phyloP scores from a whole-genome alignment of 2,329 filamentous ascomycete genomes.

The Phoma sp. region DNA sequence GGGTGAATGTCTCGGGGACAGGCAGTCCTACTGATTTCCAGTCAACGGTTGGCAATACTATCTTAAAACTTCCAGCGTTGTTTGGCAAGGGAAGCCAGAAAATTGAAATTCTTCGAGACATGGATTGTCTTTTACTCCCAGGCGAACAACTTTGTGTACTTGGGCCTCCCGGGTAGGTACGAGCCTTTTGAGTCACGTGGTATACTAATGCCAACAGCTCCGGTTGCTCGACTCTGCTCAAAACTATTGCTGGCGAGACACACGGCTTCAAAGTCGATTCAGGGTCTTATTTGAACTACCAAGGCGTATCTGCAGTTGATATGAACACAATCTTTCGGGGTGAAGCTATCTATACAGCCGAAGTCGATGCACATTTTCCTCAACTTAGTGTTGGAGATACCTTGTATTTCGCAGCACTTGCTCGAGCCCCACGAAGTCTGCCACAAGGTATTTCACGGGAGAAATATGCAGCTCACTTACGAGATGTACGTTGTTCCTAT shows the following conservation, averaged over 20 bases:
- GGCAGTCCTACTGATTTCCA: constrained; percentile 72
- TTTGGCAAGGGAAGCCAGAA: constrained; percentile 56
- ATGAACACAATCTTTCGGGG: constrained; percentile 79
- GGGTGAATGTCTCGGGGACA: constrained; percentile 69
- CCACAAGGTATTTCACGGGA: constrained; percentile 62
- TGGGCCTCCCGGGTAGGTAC: constrained; percentile 62
- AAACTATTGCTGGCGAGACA: constrained; percentile 80
- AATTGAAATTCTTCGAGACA: constrained; percentile 69
- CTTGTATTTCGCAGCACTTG: constrained; percentile 71
- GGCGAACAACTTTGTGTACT: constrained; percentile 77
- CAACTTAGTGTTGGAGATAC: constrained; percentile 77
- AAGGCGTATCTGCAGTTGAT: constrained; percentile 71
- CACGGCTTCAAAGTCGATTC: constrained; percentile 76
- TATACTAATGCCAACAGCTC: constrained; percentile 34
- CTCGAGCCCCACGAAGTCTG: constrained; percentile 63
- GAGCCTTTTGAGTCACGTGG: background rate
- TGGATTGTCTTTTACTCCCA: constrained; percentile 69
- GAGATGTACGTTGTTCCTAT: constrained; percentile 51
- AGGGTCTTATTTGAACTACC: constrained; percentile 77
- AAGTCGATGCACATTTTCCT: constrained; percentile 81
- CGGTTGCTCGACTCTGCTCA: constrained; percentile 81
- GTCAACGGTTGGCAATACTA: constrained; percentile 66
- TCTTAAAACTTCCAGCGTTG: constrained; percentile 65
- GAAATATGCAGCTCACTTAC: constrained; percentile 64
- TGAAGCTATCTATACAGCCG: constrained; percentile 83